A percentile compares a stretch with the other conserved stretches of the same genome.
Evolutionary conservation across 176 grass and related monocot species (phyloP).

Genomic region (Sorghum bicolor): DNA sequence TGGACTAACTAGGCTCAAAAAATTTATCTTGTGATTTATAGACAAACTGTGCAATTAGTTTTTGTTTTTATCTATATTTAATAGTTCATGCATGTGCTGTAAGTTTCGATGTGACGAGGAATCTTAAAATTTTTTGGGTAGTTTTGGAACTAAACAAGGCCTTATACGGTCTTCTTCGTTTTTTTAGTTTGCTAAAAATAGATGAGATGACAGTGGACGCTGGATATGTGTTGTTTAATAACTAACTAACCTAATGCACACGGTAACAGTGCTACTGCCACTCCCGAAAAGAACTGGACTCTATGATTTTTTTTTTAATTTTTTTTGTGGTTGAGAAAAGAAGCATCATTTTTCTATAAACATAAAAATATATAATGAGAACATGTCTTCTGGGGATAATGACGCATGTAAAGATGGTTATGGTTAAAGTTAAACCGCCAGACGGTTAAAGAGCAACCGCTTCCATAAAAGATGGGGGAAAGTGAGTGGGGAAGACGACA

Average conservation of each 20-base stretch:
- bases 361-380: not conserved
- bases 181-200: not conserved
- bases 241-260: not conserved
- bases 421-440: not conserved
- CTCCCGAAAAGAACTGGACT: not conserved
- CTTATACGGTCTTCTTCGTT: not conserved
- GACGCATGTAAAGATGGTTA: not conserved
- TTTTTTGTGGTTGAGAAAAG: not conserved
- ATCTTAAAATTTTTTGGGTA: too few species aligned
- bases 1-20: too few species aligned
- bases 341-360: not conserved
- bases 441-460: slow-evolving; percentile 18
- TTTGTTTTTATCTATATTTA: too few species aligned
- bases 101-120: too few species aligned
- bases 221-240: not conserved
- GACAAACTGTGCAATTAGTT: too few species aligned
- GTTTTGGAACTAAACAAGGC: too few species aligned
- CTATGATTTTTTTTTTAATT: not conserved
- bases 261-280: not conserved
- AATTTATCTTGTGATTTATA: too few species aligned
- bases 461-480: slow-evolving; percentile 20
- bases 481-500: slow-evolving; percentile 30
- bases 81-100: too few species aligned
- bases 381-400: not conserved
- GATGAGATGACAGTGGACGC: not conserved